Evolutionary conservation across 2,329 filamentous ascomycete species (phyloP).

Genomic region (Beauveria varroae): DNA sequence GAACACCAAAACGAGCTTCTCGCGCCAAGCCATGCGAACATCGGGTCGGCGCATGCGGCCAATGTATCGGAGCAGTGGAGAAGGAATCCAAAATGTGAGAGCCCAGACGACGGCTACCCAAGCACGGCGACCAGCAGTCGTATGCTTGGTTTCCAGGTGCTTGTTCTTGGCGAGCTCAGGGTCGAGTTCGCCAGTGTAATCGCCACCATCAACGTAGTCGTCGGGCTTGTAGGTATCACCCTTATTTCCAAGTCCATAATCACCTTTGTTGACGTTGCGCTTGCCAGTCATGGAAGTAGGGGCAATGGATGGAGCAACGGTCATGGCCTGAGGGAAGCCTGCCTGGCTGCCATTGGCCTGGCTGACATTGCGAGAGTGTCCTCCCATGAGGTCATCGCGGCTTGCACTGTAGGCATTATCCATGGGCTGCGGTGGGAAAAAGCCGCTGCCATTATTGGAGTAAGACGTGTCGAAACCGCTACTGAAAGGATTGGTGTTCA

Average conservation of each 20-base stretch:
- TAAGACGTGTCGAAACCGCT: conserved; percentile 62
- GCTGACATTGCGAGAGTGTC: conserved; percentile 48
- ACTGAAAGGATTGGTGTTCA: conserved; percentile 39
- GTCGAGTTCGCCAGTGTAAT: conserved; percentile 63
- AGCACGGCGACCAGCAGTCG: conserved; percentile 55
- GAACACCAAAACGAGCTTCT: conserved; percentile 79
- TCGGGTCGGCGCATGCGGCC: conserved; percentile 97
- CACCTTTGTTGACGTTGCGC: conserved; percentile 56
- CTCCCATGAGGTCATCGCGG: conserved; percentile 59
- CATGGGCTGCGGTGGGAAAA: conserved; percentile 59
- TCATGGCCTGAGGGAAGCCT: conserved; percentile 28
- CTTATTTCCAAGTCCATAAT: conserved; percentile 83
- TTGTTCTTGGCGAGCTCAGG: conserved; percentile 71
- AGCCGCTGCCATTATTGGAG: conserved; percentile 57
- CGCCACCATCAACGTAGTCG: conserved; percentile 65
- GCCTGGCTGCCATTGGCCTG: conserved; percentile 50
- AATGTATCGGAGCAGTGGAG: conserved; percentile 67
- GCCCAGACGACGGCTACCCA: conserved; percentile 84
- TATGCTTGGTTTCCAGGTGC: conserved; percentile 62
- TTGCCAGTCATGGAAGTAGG: conserved; percentile 48
- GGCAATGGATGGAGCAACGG: conserved; percentile 49
- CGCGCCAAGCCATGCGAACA: conserved; percentile 94
- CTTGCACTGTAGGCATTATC: conserved; percentile 58
- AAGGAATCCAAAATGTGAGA: conserved; percentile 91
- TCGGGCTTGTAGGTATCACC: conserved; percentile 72